Base-by-base conservation (phyloP, 495 filamentous ascomycete species). In the Lophiostoma macrostomum region DNA sequence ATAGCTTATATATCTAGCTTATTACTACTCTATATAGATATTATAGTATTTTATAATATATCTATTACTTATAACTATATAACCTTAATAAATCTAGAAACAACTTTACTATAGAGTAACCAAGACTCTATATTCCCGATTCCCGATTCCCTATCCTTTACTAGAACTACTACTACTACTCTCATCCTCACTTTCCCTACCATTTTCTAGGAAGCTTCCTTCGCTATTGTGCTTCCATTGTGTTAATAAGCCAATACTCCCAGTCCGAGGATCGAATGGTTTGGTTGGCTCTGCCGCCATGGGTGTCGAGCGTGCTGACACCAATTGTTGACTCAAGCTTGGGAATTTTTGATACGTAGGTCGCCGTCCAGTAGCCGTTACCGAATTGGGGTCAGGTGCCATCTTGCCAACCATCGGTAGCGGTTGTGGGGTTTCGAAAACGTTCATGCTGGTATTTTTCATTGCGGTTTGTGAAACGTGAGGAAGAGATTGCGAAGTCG, bases 291-390 rank as follows among this genome's bases (percentile, higher is more conserved):
- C n/a, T 31, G 24, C 23, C 7, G 39, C 20, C 3, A 22, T 16
- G 19, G 55, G 30, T 6, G 40, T 45, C 1, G 55, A 30, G 28
- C 31, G 25, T 12, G 41, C 34, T 16, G 32, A 31, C n/a, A 5
- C 28, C 19, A 53, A 16, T 14, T 52, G 55, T 35, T 58, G 22
- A 3, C 13, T 44, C 24, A 58, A 18, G 22, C 27, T 58, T 0
- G 32, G 39, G 41, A 52, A 58, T 25, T 38, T 55, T 11, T 36
- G 37, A 22, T 39, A 37, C 5, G 13, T 28, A 22, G 41, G 4
- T 11, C 41, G 40, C 27, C 18, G 41, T 3, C 13, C 5, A 2
- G 4, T 30, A 29, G 31, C 23, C 13, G 7, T 14, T 2, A 14
- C 34, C n/a, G 34, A 14, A 14, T 12, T 6, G 5, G 34, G 34